These are phyloP conservation scores for Eutypa lata DNA, from an alignment of 2,329 filamentous ascomycete species.

Conservation along the genomic window DNA sequence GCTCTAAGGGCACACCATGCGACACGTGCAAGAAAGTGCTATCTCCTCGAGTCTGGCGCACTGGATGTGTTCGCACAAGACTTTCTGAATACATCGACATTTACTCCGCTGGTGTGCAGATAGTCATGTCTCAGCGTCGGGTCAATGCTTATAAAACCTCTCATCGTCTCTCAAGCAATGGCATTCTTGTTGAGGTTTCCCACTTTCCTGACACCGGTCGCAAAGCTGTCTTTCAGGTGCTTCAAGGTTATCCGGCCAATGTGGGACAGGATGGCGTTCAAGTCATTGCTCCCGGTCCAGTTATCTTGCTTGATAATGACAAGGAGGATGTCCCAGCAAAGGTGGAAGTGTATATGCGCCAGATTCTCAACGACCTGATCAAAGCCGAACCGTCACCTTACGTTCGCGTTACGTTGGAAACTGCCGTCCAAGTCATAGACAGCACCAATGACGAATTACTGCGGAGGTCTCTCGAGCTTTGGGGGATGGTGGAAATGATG, in stretches of 20 bases:
- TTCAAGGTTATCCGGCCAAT: conserved; percentile 35
- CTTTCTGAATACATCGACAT: conserved; percentile 60
- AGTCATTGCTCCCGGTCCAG: conserved; percentile 26
- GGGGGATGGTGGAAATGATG: conserved; percentile 63
- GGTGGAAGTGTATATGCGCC: conserved; percentile 59
- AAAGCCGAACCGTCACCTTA: conserved; percentile 58
- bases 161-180: conserved; percentile 46
- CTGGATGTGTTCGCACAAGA: conserved; percentile 60
- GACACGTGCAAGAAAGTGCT: conserved; percentile 62
- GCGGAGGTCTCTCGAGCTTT: conserved; percentile 58
- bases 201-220: conserved; percentile 55
- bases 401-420: conserved; percentile 55
- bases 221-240: conserved; percentile 40
- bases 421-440: conserved; percentile 42
- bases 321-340: conserved; percentile 58
- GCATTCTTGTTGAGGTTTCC: conserved; percentile 52
- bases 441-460: conserved; percentile 52
- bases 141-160: conserved; percentile 53
- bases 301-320: conserved; percentile 59
- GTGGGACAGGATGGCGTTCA: conserved; percentile 23
- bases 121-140: conserved; percentile 58
- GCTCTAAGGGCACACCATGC: conserved; percentile 61
- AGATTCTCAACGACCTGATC: conserved; percentile 55
- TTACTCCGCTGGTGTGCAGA: conserved; percentile 62
- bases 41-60: conserved; percentile 62